Evolutionary conservation across 768 basidiomycete genomes (phyloP).

Genomic region (Paxillus rubicundulus): DNA sequence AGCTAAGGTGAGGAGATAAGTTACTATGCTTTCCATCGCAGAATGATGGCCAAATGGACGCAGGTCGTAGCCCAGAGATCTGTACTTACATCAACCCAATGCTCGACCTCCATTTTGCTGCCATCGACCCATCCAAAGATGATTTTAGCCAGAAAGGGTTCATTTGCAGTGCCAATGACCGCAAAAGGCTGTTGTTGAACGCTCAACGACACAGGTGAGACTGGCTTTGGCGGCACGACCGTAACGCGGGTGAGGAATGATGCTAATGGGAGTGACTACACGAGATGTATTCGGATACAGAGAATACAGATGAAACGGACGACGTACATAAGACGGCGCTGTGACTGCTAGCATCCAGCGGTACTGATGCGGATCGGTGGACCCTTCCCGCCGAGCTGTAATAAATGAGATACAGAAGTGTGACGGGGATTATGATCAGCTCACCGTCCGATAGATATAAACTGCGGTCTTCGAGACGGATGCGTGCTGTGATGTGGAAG

Average conservation of each 20-base stretch:
- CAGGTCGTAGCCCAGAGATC: neutral
- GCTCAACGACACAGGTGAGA: slow-evolving; percentile 32
- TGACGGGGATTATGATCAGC: slow-evolving; percentile 2
- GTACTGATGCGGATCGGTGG: slow-evolving; percentile 36
- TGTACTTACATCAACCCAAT: slow-evolving; percentile 49
- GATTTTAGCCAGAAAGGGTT: slow-evolving; percentile 44
- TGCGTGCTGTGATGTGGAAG: slow-evolving; percentile 46
- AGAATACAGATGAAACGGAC: neutral
- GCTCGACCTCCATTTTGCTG: slow-evolving; percentile 46
- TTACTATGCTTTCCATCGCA: neutral
- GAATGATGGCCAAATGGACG: neutral
- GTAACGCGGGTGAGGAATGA: slow-evolving; percentile 38
- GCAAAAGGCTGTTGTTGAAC: slow-evolving; percentile 40
- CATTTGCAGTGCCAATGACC: slow-evolving; percentile 40
- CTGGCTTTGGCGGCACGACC: slow-evolving; percentile 35
- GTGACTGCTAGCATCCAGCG: slow-evolving; percentile 46
- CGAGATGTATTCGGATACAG: neutral
- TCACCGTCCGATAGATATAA: slow-evolving; percentile 42
- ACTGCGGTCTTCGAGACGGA: slow-evolving; percentile 44
- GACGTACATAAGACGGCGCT: slow-evolving; percentile 47
- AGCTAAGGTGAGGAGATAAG: slow-evolving; percentile 31
- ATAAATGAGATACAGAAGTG: slow-evolving; percentile 5
- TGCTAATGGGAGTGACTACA: slow-evolving; percentile 27
- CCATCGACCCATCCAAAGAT: slow-evolving; percentile 40
- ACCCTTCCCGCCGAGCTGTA: slow-evolving; percentile 33